Evolutionary conservation across 176 grass and related monocot species (phyloP).

Genomic region (Triticum dicoccoides): DNA sequence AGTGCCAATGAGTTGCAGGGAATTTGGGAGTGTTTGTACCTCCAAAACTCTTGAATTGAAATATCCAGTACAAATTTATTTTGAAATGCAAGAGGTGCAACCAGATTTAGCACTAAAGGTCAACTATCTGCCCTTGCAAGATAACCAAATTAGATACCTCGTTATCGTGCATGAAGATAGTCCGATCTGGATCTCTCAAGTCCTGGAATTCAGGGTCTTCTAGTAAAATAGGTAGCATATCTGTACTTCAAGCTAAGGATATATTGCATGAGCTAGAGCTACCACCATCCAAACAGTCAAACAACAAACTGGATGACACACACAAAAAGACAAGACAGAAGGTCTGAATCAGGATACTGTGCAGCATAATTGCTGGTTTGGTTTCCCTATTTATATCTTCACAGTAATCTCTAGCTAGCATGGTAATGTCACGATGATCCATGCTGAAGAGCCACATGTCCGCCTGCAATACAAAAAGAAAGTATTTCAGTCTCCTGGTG

Average conservation of each 20-base stretch:
- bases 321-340: not conserved
- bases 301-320: not conserved
- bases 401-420: not conserved
- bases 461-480: not conserved
- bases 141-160: not conserved
- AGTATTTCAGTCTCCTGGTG: not conserved
- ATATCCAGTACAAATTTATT: not conserved
- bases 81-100: not conserved
- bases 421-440: not conserved
- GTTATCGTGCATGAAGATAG: not conserved
- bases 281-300: not conserved
- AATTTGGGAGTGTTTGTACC: not conserved
- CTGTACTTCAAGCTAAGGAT: not conserved
- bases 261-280: not conserved
- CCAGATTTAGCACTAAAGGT: not conserved
- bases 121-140: not conserved
- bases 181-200: not conserved
- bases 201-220: not conserved
- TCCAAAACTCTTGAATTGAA: not conserved
- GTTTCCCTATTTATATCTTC: not conserved
- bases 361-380: not conserved
- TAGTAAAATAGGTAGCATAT: not conserved
- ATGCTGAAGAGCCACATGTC: not conserved
- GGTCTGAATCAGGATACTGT: not conserved
- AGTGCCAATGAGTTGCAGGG: not conserved